Evolutionary conservation across 2,329 filamentous ascomycete genomes (phyloP), one percentile per base, ranked within the genome.

Genomic region (Chaetomiaceae sp.): DNA sequence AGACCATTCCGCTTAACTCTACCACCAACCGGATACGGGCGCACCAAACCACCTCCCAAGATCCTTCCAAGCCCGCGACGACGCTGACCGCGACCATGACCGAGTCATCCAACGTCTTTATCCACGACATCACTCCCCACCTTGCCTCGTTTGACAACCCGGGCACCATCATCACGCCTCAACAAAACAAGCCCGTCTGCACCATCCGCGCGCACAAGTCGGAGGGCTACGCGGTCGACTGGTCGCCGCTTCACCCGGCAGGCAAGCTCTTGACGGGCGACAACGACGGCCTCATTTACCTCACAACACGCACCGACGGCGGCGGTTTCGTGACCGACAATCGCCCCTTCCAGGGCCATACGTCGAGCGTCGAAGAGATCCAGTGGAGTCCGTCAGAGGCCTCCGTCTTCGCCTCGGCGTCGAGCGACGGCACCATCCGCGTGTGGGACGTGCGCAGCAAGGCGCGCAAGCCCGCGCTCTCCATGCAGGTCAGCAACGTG

Each of bases 181-280:
- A 87, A 63, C 88, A 95, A 66, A 92, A 90, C 68, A 95, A 95
- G 72, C 90, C 93, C 30, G 71, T 95, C 44, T 87, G 81, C 58
- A 96, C 89, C 3, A 83, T 99, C 61, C 82, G 87, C 60, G 89
- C 92, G 61, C 93, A 99, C 79, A 92, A 91, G 72, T 74, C 83
- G 12, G 93, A 99, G 74, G 93, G 93, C 43, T 99, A 97, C 68
- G 93, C 89, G 0, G 71, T 99, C n/a, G 93, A 96, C 71, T 99
- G 93, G 93, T 96, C 91, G 21, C 87, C 89, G 1, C 68, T 89
- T 9, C 78, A 88, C 40, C 82, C 89, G 0, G 79, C 84, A 41
- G 91, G 91, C 53, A 93, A 92, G 70, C 82, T 99, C 3, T 72
- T 96, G 40, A 96, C 92, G 0, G 93, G 93, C 57, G 93, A 99